Conservation (phyloP, 2,329 filamentous ascomycete genomes). For the Rutstroemia sp. region DNA sequence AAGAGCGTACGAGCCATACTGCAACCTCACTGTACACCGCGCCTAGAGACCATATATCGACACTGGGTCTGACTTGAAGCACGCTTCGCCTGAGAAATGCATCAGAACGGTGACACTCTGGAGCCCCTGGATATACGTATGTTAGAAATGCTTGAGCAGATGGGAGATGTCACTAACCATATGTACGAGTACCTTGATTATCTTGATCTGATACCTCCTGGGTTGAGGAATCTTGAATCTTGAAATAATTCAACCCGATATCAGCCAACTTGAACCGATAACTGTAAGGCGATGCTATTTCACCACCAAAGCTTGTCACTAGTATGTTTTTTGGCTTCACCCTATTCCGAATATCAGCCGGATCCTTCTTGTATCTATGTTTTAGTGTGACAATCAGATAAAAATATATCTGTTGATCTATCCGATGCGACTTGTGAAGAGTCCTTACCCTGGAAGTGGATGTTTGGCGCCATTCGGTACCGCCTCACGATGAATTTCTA, state of each 20-base stretch:
- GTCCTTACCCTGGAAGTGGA: background rate
- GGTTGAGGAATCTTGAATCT: background rate
- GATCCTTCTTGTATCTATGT: background rate
- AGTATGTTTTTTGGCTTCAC: slow-evolving; percentile 30
- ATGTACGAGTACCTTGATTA: slow-evolving; percentile 11
- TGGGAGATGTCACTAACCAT: slow-evolving; percentile 12
- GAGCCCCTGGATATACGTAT: slow-evolving; percentile 22
- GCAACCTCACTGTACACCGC: slow-evolving; percentile 30
- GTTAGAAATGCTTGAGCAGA: slow-evolving; percentile 2
- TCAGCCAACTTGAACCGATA: slow-evolving; percentile 27
- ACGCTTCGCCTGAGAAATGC: slow-evolving; percentile 2
- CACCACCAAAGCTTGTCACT: slow-evolving; percentile 19
- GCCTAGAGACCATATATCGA: slow-evolving; percentile 32
- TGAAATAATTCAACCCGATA: slow-evolving; percentile 21
- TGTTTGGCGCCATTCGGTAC: background rate
- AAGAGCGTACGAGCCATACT: slow-evolving; percentile 23
- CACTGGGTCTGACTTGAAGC: slow-evolving; percentile 10
- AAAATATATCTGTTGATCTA: background rate
- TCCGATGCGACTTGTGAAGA: background rate
- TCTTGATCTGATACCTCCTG: slow-evolving; percentile 1
- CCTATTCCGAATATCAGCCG: slow-evolving; percentile 15
- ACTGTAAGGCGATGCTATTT: slow-evolving; percentile 18
- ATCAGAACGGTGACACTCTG: slow-evolving; percentile 25
- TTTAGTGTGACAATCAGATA: background rate
- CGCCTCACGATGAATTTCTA: slow-evolving; percentile 15